These are phyloP conservation scores for Coemansia sp. DNA, from an alignment of 192 early-diverging fungal genomes.

Conservation along the genomic window DNA sequence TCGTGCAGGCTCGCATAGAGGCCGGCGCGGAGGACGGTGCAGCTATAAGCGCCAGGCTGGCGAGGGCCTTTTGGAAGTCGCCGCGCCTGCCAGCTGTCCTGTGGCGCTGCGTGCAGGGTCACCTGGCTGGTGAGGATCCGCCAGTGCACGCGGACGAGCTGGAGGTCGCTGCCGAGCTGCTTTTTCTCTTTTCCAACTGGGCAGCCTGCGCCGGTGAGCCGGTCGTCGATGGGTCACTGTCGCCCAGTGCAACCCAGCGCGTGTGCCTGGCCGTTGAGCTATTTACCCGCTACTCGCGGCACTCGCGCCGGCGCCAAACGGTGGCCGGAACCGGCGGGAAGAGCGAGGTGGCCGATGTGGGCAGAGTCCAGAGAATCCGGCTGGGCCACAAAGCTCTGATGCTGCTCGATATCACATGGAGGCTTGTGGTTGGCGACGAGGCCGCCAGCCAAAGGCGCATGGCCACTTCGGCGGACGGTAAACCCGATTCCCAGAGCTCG, in stretches of 20 bases:
- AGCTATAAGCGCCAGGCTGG: constrained; percentile 5
- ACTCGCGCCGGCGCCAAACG: constrained; percentile 1
- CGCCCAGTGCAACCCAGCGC: too few relatives aligned
- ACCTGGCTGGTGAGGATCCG: neutral
- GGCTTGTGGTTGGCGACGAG: constrained; percentile 40
- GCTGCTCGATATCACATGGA: constrained; percentile 34
- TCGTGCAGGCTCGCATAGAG: constrained; percentile 27
- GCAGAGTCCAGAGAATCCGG: constrained; percentile 30
- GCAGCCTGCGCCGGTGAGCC: neutral
- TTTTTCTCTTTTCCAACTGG: constrained; percentile 28
- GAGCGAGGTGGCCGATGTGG: neutral
- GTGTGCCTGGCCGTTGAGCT: constrained; percentile 31
- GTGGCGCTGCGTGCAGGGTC: constrained; percentile 7
- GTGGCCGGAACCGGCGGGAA: neutral
- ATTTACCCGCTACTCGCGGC: constrained; percentile 20
- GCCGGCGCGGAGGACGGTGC: neutral
- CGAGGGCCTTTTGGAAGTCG: constrained; percentile 18
- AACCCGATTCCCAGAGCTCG: neutral
- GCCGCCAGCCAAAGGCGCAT: constrained; percentile 16
- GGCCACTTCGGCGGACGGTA: neutral
- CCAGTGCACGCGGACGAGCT: constrained; percentile 22
- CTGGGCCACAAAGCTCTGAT: constrained; percentile 45
- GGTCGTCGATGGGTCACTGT: too few relatives aligned
- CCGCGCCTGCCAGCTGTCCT: constrained; percentile 8
- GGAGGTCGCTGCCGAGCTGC: constrained; percentile 39